phyloP scores from a whole-genome alignment of 2,329 filamentous ascomycete species.

The Pseudopyricularia javanii region DNA sequence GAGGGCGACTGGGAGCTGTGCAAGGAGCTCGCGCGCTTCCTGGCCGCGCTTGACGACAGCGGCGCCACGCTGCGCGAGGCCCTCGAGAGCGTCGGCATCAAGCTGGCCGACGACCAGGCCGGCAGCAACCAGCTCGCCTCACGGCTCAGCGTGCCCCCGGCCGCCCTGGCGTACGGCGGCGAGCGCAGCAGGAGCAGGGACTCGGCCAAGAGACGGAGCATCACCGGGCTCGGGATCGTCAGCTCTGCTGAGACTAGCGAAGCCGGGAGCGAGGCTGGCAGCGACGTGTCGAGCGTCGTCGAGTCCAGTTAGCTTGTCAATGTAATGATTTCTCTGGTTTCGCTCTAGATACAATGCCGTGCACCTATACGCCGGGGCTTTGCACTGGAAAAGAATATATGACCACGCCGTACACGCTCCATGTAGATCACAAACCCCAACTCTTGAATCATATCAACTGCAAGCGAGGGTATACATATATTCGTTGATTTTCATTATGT shows the following conservation, averaged over 20 bases:
- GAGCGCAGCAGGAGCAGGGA: slow-evolving; percentile 1
- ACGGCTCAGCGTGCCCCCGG: background rate
- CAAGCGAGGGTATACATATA: background rate
- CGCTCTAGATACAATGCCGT: no score
- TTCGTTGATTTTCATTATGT: background rate
- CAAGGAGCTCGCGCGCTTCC: slow-evolving; percentile 86
- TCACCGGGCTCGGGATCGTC: background rate
- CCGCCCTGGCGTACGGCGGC: background rate
- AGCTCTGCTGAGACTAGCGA: background rate
- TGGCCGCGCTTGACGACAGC: slow-evolving; percentile 81
- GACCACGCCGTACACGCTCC: no score
- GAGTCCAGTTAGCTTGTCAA: background rate
- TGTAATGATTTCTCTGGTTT: background rate
- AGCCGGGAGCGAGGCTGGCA: background rate
- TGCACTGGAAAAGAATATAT: no score
- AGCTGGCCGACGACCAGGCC: slow-evolving; percentile 14
- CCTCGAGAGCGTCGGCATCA: slow-evolving; percentile 47
- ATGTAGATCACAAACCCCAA: background rate
- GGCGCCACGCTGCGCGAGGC: slow-evolving; percentile 68
- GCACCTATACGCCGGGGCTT: no score
- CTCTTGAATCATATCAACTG: background rate
- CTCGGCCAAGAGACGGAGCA: background rate
- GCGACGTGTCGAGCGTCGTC: background rate
- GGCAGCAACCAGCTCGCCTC: background rate
- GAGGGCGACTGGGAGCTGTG: slow-evolving; percentile 93